These are phyloP conservation scores for Candida maltosa DNA, from an alignment of 805 yeast genomes.

Conservation along the genomic window DNA sequence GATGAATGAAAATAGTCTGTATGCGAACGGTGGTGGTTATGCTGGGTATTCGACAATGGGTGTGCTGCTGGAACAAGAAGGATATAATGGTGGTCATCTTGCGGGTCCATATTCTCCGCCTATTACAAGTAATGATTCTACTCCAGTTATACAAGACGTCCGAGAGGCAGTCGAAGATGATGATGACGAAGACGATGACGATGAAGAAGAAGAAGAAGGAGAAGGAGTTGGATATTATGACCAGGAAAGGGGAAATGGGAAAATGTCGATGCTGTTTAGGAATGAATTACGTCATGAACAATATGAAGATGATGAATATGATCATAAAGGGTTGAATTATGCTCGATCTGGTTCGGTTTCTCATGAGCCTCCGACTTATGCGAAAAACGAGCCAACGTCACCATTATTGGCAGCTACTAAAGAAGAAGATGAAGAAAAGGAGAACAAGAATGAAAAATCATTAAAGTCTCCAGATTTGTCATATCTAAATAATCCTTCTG, in stretches of 20 bases:
- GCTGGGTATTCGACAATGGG: no score
- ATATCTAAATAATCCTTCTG: neutral
- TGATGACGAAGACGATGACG: slow-evolving; percentile 1
- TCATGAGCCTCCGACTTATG: slow-evolving; percentile 41
- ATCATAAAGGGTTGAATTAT: neutral
- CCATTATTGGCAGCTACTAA: neutral
- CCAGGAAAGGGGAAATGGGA: no score
- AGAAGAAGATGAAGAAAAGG: neutral
- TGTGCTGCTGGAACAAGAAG: no score
- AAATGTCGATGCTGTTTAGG: neutral
- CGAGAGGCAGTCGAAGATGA: slow-evolving; percentile 1
- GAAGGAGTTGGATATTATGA: no score
- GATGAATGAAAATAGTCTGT: slow-evolving; percentile 52
- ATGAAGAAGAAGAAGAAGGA: no score
- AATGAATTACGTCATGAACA: neutral
- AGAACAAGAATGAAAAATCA: neutral
- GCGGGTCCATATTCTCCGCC: no score
- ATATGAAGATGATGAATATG: neutral
- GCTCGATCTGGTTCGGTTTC: slow-evolving; percentile 41
- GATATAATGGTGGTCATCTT: no score
- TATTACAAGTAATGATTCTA: slow-evolving; percentile 12
- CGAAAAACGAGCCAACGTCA: slow-evolving; percentile 2
- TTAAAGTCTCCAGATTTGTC: slow-evolving; percentile 2
- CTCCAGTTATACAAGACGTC: slow-evolving; percentile 10
- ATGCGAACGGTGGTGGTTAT: neutral